Conservation (phyloP, 805 yeast species). For the Ogataea kodamae region DNA sequence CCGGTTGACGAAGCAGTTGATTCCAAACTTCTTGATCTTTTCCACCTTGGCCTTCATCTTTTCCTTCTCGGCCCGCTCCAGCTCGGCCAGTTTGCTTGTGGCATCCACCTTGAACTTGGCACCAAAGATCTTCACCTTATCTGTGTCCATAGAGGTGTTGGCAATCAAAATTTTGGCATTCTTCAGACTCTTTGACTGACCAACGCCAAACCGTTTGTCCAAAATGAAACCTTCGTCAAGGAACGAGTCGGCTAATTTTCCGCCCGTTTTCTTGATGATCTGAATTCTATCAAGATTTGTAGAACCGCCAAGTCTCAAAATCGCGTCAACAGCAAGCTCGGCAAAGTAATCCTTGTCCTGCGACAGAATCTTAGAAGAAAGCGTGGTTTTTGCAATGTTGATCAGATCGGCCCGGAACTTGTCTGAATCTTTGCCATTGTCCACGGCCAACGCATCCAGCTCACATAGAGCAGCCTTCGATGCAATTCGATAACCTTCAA, state of each 20-base stretch:
- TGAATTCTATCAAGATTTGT: slow-evolving; percentile 91
- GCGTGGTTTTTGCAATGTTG: slow-evolving; percentile 87
- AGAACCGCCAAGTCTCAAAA: slow-evolving; percentile 79
- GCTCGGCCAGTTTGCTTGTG: slow-evolving; percentile 88
- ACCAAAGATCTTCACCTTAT: slow-evolving; percentile 95
- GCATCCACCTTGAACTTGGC: slow-evolving; percentile 97
- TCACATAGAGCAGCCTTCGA: slow-evolving; percentile 78
- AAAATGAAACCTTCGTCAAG: slow-evolving; percentile 94
- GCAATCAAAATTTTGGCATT: slow-evolving; percentile 89
- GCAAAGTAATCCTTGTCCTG: slow-evolving; percentile 92
- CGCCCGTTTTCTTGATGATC: slow-evolving; percentile 90
- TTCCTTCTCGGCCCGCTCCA: slow-evolving; percentile 89
- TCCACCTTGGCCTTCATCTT: slow-evolving; percentile 90
- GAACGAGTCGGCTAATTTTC: slow-evolving; percentile 85
- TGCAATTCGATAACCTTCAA: slow-evolving; percentile 92
- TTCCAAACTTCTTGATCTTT: slow-evolving; percentile 75
- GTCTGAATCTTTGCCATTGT: slow-evolving; percentile 56
- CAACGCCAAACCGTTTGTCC: slow-evolving; percentile 88
- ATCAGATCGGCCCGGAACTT: slow-evolving; percentile 72
- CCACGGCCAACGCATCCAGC: slow-evolving; percentile 73
- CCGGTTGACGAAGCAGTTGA: slow-evolving; percentile 89
- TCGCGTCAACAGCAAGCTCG: slow-evolving; percentile 89
- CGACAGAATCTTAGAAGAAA: slow-evolving; percentile 89
- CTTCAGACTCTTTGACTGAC: slow-evolving; percentile 82
- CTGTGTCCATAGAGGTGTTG: slow-evolving; percentile 95